Percentiles rank a stretch among this genome's conserved stretches.
phyloP scores from a whole-genome alignment of 768 basidiomycete genomes.

The Pulveroboletus sp. region DNA sequence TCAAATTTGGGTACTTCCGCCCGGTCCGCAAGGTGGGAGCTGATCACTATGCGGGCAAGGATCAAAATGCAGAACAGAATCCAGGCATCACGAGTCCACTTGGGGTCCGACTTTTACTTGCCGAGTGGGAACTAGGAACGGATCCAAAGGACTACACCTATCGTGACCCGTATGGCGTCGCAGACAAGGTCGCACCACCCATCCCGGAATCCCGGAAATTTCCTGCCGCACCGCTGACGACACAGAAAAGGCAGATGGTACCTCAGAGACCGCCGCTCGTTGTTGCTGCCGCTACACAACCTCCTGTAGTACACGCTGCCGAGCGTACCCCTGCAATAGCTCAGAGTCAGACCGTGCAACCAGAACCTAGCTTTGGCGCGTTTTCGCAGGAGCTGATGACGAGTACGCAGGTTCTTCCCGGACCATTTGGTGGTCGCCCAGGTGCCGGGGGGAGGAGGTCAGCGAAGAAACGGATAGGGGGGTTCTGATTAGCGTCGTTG shows the following conservation, averaged over 20 bases:
- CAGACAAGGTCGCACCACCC: conserved; percentile 16
- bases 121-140: conserved; percentile 63
- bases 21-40: conserved; percentile 38
- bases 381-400: conserved; percentile 45
- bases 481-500: conserved; percentile 48
- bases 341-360: conserved; percentile 11
- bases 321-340: background rate
- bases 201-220: conserved; percentile 13
- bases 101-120: conserved; percentile 61
- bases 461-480: conserved; percentile 67
- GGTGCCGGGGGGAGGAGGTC: conserved; percentile 43
- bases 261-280: conserved; percentile 40
- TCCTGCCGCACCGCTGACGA: background rate
- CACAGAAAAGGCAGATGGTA: conserved; percentile 23
- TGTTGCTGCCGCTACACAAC: conserved; percentile 28
- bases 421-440: conserved; percentile 66
- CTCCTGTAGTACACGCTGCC: conserved; percentile 11
- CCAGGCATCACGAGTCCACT: conserved; percentile 35
- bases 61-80: conserved; percentile 13
- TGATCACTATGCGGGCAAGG: conserved; percentile 28
- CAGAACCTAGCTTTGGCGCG: conserved; percentile 4
- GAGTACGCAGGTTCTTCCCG: conserved; percentile 72
- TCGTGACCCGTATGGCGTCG: conserved; percentile 51
- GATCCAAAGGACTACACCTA: conserved; percentile 52
- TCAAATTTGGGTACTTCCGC: conserved; percentile 61